phyloP scores from a whole-genome alignment of 2,329 filamentous ascomycete genomes.

The Paecilomyces sp. region DNA sequence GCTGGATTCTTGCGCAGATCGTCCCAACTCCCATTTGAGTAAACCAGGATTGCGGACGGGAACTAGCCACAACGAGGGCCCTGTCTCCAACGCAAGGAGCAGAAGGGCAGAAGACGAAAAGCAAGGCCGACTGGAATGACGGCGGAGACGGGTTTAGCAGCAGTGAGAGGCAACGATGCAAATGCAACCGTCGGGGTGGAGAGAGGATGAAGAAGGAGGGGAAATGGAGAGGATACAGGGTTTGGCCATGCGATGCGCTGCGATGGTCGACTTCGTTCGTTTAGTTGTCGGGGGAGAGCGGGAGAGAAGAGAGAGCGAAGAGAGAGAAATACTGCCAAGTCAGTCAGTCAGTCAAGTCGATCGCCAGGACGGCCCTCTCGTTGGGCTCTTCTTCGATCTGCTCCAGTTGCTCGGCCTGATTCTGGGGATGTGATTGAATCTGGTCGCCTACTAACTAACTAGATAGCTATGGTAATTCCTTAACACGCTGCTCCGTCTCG shows the following conservation, averaged over 20 bases:
- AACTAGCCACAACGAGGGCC: constrained; percentile 5
- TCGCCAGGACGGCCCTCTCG: neutral
- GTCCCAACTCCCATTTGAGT: constrained; percentile 7
- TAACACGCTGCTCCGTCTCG: neutral
- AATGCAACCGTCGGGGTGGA: neutral
- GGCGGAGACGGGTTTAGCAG: neutral
- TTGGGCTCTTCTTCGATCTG: neutral
- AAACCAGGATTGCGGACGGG: constrained; percentile 2
- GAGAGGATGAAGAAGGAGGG: constrained; percentile 1
- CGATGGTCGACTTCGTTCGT: neutral
- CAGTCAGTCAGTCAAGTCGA: neutral
- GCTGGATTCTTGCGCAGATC: constrained; percentile 5
- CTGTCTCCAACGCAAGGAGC: constrained; percentile 4
- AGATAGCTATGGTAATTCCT: too few species aligned
- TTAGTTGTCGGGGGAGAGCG: neutral
- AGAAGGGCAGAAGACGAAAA: neutral
- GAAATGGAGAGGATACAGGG: constrained; percentile 1
- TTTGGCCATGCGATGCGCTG: neutral
- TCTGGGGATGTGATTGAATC: neutral
- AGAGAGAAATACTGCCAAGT: too few species aligned
- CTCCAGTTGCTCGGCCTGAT: neutral
- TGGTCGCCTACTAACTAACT: too few species aligned
- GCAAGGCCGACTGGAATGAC: neutral
- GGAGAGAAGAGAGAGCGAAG: neutral
- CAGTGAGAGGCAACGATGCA: neutral